Evolutionary conservation across 331 rosid species (phyloP).

Genomic region (Quercus phellos): DNA sequence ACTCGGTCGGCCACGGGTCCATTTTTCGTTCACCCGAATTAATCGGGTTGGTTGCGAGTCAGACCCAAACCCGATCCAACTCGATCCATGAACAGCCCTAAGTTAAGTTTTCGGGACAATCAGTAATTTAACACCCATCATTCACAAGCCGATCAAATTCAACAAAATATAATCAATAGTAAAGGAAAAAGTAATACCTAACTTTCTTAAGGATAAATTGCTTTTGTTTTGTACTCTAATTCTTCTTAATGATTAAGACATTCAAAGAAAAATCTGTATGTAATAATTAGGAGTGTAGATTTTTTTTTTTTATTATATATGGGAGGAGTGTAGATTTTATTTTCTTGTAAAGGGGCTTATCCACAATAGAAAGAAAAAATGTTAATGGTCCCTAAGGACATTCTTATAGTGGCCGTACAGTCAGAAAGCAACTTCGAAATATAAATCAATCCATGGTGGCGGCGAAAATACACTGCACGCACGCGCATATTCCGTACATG

Average conservation of each 20-base stretch:
- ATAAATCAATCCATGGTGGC: neutral
- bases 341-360: neutral
- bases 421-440: neutral
- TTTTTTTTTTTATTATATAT: too few relatives aligned
- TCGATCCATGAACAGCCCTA: too few relatives aligned
- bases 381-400: neutral
- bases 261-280: neutral
- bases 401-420: neutral
- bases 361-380: too few relatives aligned
- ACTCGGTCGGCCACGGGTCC: too few relatives aligned
- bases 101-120: too few relatives aligned
- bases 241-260: too few relatives aligned
- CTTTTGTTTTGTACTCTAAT: too few relatives aligned
- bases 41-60: too few relatives aligned
- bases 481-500: conserved; percentile 9
- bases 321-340: too few relatives aligned
- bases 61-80: too few relatives aligned
- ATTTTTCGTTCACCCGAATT: too few relatives aligned
- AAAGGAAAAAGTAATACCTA: neutral
- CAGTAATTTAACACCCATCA: neutral
- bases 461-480: neutral
- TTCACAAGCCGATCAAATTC: neutral
- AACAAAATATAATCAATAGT: neutral
- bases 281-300: neutral
- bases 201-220: neutral